Conservation (phyloP, 1,284 basidiomycete species). For the Rhodotorula sp. region DNA sequence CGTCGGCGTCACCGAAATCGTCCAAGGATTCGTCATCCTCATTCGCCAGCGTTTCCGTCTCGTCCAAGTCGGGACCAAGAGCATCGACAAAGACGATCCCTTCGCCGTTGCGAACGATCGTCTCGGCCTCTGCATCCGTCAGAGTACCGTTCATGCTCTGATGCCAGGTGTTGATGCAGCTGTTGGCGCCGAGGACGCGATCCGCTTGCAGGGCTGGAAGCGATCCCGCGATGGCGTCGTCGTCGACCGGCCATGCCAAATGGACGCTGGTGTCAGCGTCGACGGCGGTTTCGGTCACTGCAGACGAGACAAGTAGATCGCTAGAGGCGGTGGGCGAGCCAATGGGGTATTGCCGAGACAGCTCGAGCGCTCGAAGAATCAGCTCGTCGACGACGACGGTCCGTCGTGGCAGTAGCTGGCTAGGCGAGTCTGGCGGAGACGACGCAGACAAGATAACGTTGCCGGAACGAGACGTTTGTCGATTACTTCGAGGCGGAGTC, state of each 20-base stretch:
- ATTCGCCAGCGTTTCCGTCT: slow-evolving; percentile 12
- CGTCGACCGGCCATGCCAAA: too few species aligned
- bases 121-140: slow-evolving; percentile 37
- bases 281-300: not conserved
- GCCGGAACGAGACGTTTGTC: not conserved
- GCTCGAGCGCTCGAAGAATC: slow-evolving; percentile 33
- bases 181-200: slow-evolving; percentile 42
- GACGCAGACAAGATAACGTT: not conserved
- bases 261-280: not conserved
- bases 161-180: slow-evolving; percentile 43
- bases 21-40: slow-evolving; percentile 10
- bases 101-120: slow-evolving; percentile 26
- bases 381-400: slow-evolving; percentile 36
- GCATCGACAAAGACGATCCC: slow-evolving; percentile 27
- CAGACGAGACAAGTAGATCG: too few species aligned
- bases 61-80: slow-evolving; percentile 13
- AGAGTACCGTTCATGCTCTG: slow-evolving; percentile 18
- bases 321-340: not conserved
- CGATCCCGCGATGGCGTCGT: not conserved
- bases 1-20: slow-evolving; percentile 8
- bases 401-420: not conserved
- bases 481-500: not conserved
- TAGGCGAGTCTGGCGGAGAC: not conserved
- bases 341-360: slow-evolving; percentile 37
- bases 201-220: slow-evolving; percentile 12